Base-by-base conservation (phyloP, 2,329 filamentous ascomycete genomes). In the Ophiostoma australiae region DNA sequence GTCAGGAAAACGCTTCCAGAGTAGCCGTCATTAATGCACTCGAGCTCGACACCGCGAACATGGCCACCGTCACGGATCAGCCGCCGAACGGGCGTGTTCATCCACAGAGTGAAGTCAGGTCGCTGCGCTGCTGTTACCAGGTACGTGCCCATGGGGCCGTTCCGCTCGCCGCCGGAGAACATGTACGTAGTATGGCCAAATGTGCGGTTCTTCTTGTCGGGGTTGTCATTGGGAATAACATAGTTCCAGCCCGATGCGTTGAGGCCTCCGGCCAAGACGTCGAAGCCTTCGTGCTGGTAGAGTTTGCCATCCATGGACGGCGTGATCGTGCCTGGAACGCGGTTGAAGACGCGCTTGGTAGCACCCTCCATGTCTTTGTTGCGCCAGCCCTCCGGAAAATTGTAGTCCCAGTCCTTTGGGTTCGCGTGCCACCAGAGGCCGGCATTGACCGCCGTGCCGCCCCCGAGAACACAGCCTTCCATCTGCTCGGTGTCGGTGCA, bases 41-140 rank as follows among this genome's bases (percentile, higher is more conserved):
- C 83, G 27, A 89, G 82, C 76, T 90, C 85, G 27, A 90, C 83
- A 73, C 87, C 88, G 8, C 86, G 17, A 15, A 58, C 52, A 4
- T 58, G 52, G 4, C 52, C 52, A 27, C 52, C 52, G 13, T 58
- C 52, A 27, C 52, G 52, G 23, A 58, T 58, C n/a, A 58, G 52
- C 17, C 52, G 52, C n/a, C 52, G 52, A 4, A 58, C 52, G 11
- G 52, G 52, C 23, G 52, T 58, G 52, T 58, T 58, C 52, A 58
- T 13, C 52, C 52, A 58, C 52, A 58, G 7, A 1, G 52, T 58
- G 15, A 58, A 58, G 4, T 11, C 52, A 58, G 52, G 23, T 13
- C 52, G 52, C n/a, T 58, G 52, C 3, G 52, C 52, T 4, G 52
- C 52, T 27, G 52, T 58, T 17, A 58, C 52, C 0, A 58, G 23